Percentiles rank a stretch among this genome's conserved stretches.
phyloP scores from a whole-genome alignment of 2,329 filamentous ascomycete species.

The Aspergillus neotritici region DNA sequence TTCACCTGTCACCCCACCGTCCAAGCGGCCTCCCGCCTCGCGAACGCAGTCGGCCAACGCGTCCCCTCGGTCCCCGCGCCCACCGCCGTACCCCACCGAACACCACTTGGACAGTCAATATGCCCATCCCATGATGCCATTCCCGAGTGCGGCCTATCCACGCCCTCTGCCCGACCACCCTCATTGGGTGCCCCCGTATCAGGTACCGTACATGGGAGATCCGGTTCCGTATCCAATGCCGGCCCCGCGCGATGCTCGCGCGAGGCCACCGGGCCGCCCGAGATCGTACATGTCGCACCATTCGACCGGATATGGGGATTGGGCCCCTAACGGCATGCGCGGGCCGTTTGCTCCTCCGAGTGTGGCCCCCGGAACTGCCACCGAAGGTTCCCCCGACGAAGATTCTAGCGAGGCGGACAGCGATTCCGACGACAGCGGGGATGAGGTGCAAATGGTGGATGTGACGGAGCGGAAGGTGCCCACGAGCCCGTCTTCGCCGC shows the following conservation, averaged over 20 bases:
- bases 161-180: conserved; percentile 47
- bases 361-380: conserved; percentile 15
- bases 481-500: conserved; percentile 14
- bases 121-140: conserved; percentile 31
- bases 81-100: conserved; percentile 26
- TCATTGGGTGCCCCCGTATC: conserved; percentile 40
- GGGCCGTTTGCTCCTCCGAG: conserved; percentile 11
- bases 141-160: conserved; percentile 26
- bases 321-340: conserved; percentile 11
- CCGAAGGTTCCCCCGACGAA: conserved; percentile 14
- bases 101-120: conserved; percentile 34
- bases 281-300: conserved; percentile 20
- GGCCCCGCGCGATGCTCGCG: conserved; percentile 30
- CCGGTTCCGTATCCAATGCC: conserved; percentile 26
- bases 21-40: conserved; percentile 29
- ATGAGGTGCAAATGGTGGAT: conserved; percentile 29
- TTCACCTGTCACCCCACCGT: conserved; percentile 39
- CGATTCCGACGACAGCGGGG: conserved; percentile 23
- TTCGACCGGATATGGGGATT: conserved; percentile 16
- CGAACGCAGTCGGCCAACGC: conserved; percentile 20
- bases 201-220: conserved; percentile 26
- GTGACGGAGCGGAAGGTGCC: conserved; percentile 24
- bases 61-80: conserved; percentile 32
- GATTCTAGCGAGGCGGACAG: conserved; percentile 17
- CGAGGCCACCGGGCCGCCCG: conserved; percentile 18